These are phyloP conservation scores for Colletotrichum sp. DNA, from an alignment of 2,329 filamentous ascomycete species.

Conservation along the genomic window DNA sequence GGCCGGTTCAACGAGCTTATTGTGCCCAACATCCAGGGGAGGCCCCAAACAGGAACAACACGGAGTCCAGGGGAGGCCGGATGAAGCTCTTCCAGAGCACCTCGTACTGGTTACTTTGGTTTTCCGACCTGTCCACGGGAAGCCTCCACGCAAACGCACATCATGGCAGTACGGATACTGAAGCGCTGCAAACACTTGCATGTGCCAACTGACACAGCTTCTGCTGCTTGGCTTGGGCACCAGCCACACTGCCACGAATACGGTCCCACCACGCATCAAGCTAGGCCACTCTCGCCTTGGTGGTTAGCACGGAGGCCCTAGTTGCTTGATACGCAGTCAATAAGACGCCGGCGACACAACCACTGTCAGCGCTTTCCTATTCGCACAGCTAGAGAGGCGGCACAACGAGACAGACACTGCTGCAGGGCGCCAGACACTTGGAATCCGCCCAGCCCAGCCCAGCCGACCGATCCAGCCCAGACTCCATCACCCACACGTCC, in stretches of 20 bases:
- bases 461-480: not conserved
- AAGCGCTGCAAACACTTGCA: not conserved
- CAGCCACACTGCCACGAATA: slow-evolving; percentile 18
- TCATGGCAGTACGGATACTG: not conserved
- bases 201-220: not conserved
- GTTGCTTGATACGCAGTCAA: not conserved
- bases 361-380: not conserved
- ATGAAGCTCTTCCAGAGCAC: not conserved
- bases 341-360: not conserved
- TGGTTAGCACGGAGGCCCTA: not conserved
- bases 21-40: not conserved
- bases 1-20: not conserved
- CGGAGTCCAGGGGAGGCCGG: not conserved
- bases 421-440: slow-evolving; percentile 1
- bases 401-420: not conserved
- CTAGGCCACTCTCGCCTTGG: not conserved
- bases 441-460: slow-evolving; percentile 8
- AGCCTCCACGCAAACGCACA: not conserved
- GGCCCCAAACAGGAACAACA: not conserved
- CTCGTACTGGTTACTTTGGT: not conserved
- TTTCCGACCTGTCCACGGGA: not conserved
- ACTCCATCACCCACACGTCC: not conserved
- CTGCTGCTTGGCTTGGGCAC: not conserved
- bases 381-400: not conserved
- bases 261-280: not conserved